Evolutionary conservation across 2,329 filamentous ascomycete species (phyloP).

Genomic region (Penicillium polonicum): DNA sequence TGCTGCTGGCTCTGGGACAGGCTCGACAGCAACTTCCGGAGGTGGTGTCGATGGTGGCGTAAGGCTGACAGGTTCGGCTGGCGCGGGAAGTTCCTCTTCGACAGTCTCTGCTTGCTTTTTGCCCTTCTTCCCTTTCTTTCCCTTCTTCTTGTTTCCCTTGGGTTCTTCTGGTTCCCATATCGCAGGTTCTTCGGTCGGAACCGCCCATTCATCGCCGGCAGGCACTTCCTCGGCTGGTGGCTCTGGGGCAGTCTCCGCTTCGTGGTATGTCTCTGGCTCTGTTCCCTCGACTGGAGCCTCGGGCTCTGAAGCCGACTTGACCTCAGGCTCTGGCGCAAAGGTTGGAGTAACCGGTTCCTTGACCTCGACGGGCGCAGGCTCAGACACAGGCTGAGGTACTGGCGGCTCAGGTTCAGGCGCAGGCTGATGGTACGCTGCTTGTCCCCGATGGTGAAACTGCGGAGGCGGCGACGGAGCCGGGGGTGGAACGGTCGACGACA

Average conservation of each 20-base stretch:
- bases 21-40: constrained; percentile 14
- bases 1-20: constrained; percentile 4
- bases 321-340: background rate
- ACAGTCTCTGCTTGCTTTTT: constrained; percentile 26
- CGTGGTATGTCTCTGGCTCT: background rate
- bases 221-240: background rate
- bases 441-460: constrained; percentile 1
- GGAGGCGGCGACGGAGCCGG: constrained; percentile 34
- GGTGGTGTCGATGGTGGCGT: constrained; percentile 43
- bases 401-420: background rate
- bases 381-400: background rate
- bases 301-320: background rate
- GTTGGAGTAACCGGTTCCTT: background rate
- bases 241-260: constrained; percentile 1
- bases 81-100: constrained; percentile 26
- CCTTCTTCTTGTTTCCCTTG: constrained; percentile 18
- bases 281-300: background rate
- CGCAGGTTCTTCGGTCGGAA: background rate
- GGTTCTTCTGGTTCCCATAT: background rate
- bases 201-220: background rate
- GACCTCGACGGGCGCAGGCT: background rate
- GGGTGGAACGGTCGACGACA: constrained; percentile 30
- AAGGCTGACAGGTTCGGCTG: constrained; percentile 21
- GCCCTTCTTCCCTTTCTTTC: constrained; percentile 32
- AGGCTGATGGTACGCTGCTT: background rate